Evolutionary conservation across 1,139 yeast species (phyloP), one percentile per base, ranked within the genome.

Genomic region (Hansenula sp.): DNA sequence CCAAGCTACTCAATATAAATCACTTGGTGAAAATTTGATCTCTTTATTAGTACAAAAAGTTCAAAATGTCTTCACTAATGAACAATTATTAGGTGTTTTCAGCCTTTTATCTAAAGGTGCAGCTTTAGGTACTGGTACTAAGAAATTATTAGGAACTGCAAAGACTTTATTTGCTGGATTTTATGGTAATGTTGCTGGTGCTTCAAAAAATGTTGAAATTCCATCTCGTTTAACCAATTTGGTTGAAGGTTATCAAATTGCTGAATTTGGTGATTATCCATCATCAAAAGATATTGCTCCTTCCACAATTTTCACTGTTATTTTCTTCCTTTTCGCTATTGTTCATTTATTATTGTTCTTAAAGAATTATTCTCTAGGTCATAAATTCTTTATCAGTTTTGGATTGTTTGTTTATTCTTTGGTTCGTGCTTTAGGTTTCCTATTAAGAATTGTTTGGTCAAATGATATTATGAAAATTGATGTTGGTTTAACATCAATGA

Each of bases 221-320:
- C 60, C 58, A 41, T 3, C 39, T 7, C 51, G 57, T 43, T 45
- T 56, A 29, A 25, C 44, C 6, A 17, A 29, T 3, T 36, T 55
- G 31, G 55, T 56, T 33, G 46, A 45, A 31, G 50, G 39, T 16
- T 50, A 51, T 71, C 70, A 37, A 76, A 63, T 50, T 65, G 74
- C 65, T 33, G 51, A 50, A 24, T 83, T 84, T 63, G 94, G 94
- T 9, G 80, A 76, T 21, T 85, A 84, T 57, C 90, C 93, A 9
- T 27, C 35, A 9, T 41, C 48, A 13, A 57, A 54, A 21, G 94
- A 85, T 58, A 57, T 72, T 21, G 89, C 81, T 1, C 93, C 91
- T 12, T 68, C 79, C 40, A 76, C 80, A 1, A 59, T 84, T 1
- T 84, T 85, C 55, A 54, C 75, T 5, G 85, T 76, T 2, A 62